phyloP scores from a whole-genome alignment of 768 basidiomycete genomes.

The Lactarius akahatsu region DNA sequence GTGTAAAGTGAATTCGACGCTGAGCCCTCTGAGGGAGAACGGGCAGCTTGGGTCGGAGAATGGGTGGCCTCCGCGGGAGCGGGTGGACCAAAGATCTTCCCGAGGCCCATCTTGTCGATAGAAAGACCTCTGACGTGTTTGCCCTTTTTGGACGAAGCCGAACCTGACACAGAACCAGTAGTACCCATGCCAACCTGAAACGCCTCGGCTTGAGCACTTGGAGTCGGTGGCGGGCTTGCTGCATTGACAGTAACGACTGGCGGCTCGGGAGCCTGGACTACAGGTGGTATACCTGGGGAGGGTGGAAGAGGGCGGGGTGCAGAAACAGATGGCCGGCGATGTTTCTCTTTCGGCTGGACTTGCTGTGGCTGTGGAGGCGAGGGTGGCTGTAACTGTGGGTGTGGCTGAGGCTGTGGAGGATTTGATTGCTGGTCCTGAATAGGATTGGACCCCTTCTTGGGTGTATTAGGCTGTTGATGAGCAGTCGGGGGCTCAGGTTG shows the following conservation, averaged over 20 bases:
- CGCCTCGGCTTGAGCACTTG: constrained; percentile 27
- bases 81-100: constrained; percentile 63
- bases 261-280: constrained; percentile 23
- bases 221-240: constrained; percentile 36
- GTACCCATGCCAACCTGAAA: constrained; percentile 28
- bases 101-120: constrained; percentile 75
- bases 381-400: constrained; percentile 4
- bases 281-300: constrained; percentile 12
- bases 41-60: constrained; percentile 38
- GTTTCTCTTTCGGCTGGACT: constrained; percentile 17
- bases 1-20: constrained; percentile 33
- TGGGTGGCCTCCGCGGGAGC: constrained; percentile 35
- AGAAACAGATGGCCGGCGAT: constrained; percentile 18
- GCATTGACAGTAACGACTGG: constrained; percentile 38
- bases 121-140: constrained; percentile 70
- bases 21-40: constrained; percentile 40
- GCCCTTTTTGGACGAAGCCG: constrained; percentile 43
- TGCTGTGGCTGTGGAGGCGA: constrained; percentile 13
- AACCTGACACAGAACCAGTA: constrained; percentile 29
- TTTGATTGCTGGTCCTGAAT: constrained; percentile 6
- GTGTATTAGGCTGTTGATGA: constrained; percentile 19
- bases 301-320: constrained; percentile 23
- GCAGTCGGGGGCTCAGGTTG: constrained; percentile 42
- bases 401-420: constrained; percentile 7
- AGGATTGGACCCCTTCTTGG: constrained; percentile 19